phyloP scores from a whole-genome alignment of 2,329 filamentous ascomycete genomes.

The Xylariaceae sp. region DNA sequence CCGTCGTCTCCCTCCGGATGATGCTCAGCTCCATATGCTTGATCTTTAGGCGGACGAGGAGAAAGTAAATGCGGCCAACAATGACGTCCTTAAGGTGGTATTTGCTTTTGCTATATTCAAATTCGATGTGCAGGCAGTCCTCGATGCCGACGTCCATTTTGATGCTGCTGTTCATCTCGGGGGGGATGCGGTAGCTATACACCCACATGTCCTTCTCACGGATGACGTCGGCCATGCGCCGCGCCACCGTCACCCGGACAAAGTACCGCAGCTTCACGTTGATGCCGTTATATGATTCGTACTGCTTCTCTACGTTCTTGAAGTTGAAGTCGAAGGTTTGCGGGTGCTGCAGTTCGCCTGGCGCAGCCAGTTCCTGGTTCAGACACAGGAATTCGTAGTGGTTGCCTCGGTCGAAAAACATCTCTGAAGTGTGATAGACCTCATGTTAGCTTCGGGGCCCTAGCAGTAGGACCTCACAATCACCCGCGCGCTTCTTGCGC shows the following conservation, averaged over 20 bases:
- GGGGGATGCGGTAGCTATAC: constrained; percentile 95
- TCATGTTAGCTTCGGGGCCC: background rate
- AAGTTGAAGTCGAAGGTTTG: constrained; percentile 99
- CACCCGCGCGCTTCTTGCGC: background rate
- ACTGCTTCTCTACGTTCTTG: constrained; percentile 99
- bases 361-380: constrained; percentile 92
- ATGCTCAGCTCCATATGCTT: constrained; percentile 99
- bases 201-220: constrained; percentile 99
- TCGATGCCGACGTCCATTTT: constrained; percentile 99
- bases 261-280: constrained; percentile 99
- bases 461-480: background rate
- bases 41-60: constrained; percentile 95
- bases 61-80: constrained; percentile 96
- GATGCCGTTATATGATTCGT: constrained; percentile 99
- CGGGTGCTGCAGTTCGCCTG: constrained; percentile 95
- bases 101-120: constrained; percentile 98
- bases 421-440: constrained; percentile 56
- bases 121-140: constrained; percentile 98
- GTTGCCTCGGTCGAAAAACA: constrained; percentile 99
- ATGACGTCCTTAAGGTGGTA: constrained; percentile 99
- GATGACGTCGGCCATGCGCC: constrained; percentile 96
- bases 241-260: constrained; percentile 90
- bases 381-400: constrained; percentile 98
- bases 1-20: constrained; percentile 93
- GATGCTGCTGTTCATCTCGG: constrained; percentile 96